Evolutionary conservation across 2,329 filamentous ascomycete species (phyloP).

Genomic region (Ophiostoma sp.): DNA sequence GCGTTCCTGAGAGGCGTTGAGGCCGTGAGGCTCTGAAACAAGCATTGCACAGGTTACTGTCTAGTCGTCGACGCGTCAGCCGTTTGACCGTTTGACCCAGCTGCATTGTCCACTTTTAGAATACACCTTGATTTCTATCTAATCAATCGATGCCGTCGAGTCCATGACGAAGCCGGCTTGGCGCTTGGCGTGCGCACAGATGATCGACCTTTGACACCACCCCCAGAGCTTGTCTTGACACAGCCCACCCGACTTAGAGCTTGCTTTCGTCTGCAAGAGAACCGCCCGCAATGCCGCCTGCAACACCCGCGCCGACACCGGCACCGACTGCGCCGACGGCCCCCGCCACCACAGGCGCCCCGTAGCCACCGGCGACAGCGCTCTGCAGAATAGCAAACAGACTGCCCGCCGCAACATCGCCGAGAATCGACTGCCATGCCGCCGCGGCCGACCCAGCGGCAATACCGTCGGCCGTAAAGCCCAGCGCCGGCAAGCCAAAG

Average conservation of each 20-base stretch:
- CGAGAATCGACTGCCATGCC: constrained; percentile 29
- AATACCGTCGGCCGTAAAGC: constrained; percentile 20
- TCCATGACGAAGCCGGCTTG: background rate
- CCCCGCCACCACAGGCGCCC: constrained; percentile 21
- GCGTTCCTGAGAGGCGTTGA: background rate
- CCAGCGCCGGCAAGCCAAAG: background rate
- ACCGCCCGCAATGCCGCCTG: background rate
- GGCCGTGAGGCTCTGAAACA: background rate
- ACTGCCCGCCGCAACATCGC: constrained; percentile 29
- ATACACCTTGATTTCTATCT: too few species aligned
- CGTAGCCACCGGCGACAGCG: constrained; percentile 31
- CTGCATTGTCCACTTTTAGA: too few species aligned
- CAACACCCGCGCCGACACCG: constrained; percentile 12
- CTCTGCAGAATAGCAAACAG: constrained; percentile 34
- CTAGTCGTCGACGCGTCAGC: background rate
- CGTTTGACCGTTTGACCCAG: too few species aligned
- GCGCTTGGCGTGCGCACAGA: background rate
- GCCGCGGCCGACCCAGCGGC: constrained; percentile 30
- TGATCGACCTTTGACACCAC: background rate
- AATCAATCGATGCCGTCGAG: background rate
- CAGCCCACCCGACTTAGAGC: background rate
- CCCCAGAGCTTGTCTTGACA: background rate
- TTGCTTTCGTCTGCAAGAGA: background rate
- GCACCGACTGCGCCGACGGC: background rate
- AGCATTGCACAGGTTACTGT: background rate